Evolutionary conservation across 371 early-diverging fungal genomes (phyloP), one percentile per base, ranked within the genome.

Genomic region (Choanephora cucurbitarum): DNA sequence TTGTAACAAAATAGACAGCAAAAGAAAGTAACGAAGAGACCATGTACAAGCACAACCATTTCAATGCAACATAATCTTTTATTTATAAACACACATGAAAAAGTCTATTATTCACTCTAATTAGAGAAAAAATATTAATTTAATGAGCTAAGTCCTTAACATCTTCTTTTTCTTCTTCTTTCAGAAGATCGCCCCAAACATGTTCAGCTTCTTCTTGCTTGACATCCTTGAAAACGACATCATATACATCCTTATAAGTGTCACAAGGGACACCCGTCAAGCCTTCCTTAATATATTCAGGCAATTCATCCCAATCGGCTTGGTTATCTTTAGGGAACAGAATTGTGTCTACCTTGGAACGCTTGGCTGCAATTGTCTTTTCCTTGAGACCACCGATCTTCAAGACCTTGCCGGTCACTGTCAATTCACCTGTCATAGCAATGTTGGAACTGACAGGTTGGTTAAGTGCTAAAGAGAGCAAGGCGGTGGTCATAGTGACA

Each of bases 391-490:
- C 98, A 37, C 98, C 98, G 64, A 98, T 96, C 81, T 95, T 92
- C 52, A 97, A 82, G 13, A 98, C 91, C 56, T 95, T 94, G 48
- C 98, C 98, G 0, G 97, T 96, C 45, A 98, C 79, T 2, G 98
- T 97, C 39, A 98, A 70, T 77, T 98, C 98, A 62, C 98, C 98
- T 5, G 98, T 98, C 97, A 97, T 97, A 42, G 96, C 96, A 51
- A 95, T 87, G 32, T 91, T 85, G 9, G 87, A 80, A 15, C 80
- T 72, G 14, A 95, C 71, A 0, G 93, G 85, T 49, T 79, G 77
- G 68, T 89, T 80, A 19, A 95, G 75, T 1, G 96, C 97, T 44
- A 97, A 76, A 13, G 96, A 96, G 40, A 98, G 64, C 19, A 98
- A 79, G 1, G 97, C 86, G 9, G 97, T 93, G 6, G 95, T 83